phyloP scores from a whole-genome alignment of 148 eudicot genomes.

The Vaccinium myrtillus region DNA sequence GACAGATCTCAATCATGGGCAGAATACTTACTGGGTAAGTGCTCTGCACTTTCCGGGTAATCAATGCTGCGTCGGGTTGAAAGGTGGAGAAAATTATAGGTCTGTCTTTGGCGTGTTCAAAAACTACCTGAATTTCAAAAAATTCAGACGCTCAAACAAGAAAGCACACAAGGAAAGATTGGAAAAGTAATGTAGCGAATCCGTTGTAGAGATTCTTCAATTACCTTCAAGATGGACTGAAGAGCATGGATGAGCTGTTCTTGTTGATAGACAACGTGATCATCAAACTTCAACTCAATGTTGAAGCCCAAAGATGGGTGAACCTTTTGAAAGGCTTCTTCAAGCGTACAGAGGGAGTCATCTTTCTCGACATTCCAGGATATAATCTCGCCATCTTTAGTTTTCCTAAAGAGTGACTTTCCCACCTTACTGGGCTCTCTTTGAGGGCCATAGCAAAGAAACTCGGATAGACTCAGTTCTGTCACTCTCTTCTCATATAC shows the following conservation, averaged over 20 bases:
- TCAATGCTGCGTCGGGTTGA: constrained; percentile 81
- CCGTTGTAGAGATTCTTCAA: background rate
- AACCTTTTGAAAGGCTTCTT: constrained; percentile 70
- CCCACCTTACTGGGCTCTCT: constrained; percentile 32
- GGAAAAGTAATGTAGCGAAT: background rate
- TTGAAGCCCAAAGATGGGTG: constrained; percentile 68
- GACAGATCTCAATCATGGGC: constrained; percentile 16
- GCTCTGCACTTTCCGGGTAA: constrained; percentile 62
- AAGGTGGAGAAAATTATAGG: constrained; percentile 70
- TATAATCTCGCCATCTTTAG: constrained; percentile 54
- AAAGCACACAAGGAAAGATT: background rate
- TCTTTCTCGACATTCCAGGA: constrained; percentile 67
- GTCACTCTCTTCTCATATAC: constrained; percentile 65
- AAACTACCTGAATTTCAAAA: constrained; percentile 45
- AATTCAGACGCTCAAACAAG: background rate
- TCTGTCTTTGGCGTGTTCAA: constrained; percentile 57
- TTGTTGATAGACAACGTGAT: constrained; percentile 54
- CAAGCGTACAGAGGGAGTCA: constrained; percentile 58
- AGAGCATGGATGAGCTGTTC: constrained; percentile 46
- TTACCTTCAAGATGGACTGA: constrained; percentile 45
- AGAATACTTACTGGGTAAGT: constrained; percentile 59
- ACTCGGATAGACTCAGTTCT: constrained; percentile 52
- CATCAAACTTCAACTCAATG: constrained; percentile 81
- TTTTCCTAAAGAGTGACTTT: constrained; percentile 63
- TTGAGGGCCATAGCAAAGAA: constrained; percentile 71